A percentile compares a stretch with the other conserved stretches of the same genome.
These are phyloP conservation scores for Podospora tetraspora DNA, from an alignment of 495 filamentous ascomycete species.

Conservation along the genomic window DNA sequence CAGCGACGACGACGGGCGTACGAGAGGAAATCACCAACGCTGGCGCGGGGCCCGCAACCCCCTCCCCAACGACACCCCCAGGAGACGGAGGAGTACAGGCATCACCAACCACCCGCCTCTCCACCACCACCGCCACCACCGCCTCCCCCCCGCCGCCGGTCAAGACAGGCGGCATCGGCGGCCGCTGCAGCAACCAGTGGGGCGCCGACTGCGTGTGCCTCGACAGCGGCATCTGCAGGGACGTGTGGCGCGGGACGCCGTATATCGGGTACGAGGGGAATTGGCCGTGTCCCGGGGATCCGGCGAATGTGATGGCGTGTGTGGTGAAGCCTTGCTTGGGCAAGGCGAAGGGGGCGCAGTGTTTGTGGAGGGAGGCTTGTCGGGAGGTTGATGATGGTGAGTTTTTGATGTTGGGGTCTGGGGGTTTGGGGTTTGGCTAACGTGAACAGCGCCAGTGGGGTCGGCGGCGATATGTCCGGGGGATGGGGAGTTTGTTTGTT, in stretches of 20 bases:
- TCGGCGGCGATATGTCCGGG: slow-evolving; percentile 13
- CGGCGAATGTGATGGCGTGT: slow-evolving; percentile 17
- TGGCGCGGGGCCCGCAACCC: too few species aligned
- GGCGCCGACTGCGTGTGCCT: slow-evolving; percentile 20
- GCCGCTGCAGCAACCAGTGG: slow-evolving; percentile 17
- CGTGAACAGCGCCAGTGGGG: not conserved
- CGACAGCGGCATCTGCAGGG: slow-evolving; percentile 12
- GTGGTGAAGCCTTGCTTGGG: slow-evolving; percentile 17
- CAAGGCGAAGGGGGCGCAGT: slow-evolving; percentile 4
- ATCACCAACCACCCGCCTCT: not conserved
- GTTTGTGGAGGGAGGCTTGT: slow-evolving; percentile 18
- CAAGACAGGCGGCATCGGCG: slow-evolving; percentile 3
- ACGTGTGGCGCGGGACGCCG: slow-evolving; percentile 14
- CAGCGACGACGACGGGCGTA: not conserved
- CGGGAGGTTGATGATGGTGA: not conserved
- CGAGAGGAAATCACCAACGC: not conserved
- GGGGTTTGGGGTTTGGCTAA: not conserved
- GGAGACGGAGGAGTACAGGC: not conserved
- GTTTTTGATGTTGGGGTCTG: not conserved
- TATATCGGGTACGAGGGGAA: slow-evolving; percentile 15
- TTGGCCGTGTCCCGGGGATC: slow-evolving; percentile 16
- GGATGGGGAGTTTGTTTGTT: slow-evolving; percentile 13
- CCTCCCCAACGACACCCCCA: too few species aligned
- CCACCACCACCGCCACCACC: not conserved
- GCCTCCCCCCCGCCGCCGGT: not conserved